Base-by-base conservation (phyloP, 495 filamentous ascomycete genomes). In the Hypoxylon cercidicola region DNA sequence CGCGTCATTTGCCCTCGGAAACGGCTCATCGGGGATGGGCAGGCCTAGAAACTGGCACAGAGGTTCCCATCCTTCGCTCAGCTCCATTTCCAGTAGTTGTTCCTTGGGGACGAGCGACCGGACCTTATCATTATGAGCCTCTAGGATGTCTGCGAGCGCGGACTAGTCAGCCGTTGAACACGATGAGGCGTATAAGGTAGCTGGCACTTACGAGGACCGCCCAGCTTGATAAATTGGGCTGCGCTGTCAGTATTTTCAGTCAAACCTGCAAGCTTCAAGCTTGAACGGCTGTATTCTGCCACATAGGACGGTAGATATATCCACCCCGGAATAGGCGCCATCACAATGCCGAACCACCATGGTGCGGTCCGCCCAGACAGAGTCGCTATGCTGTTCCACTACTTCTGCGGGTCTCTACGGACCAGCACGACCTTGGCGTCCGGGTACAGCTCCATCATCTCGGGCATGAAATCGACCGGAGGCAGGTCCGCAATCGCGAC, bases 21-120 rank as follows among this genome's bases (percentile, higher is more conserved):
- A 83, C 1, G 72, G 71, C 9, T 75, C 66, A 49, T 68, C 72
- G 0, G 80, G 80, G n/a, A 78, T 43, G 5, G 77, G 74, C 40
- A 73, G 75, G 0, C 72, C 77, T 12, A 81, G 55, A 32, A 77
- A 78, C 45, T 71, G 35, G 54, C 81, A 82, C 12, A 83, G 46
- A 8, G 79, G 77, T 52, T 55, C 75, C 79, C 80, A 83, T 1
- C 81, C 81, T 21, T 77, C 71, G 39, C 60, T 72, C 1, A 81
- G 55, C 12, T 78, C 68, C 56, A 75, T 79, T 55, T 82, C 72
- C 37, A 83, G 49, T 56, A 82, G 58, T 20, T 70, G 70, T 2
- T 72, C 77, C 50, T 73, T 69, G 0, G 79, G 80, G 6, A 78
- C 74, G 8, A 77, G 55, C 9, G 72, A 64, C 53, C 76, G 70